Base-by-base conservation (phyloP, 306 rosid genomes). In the Albizia julibrissin region DNA sequence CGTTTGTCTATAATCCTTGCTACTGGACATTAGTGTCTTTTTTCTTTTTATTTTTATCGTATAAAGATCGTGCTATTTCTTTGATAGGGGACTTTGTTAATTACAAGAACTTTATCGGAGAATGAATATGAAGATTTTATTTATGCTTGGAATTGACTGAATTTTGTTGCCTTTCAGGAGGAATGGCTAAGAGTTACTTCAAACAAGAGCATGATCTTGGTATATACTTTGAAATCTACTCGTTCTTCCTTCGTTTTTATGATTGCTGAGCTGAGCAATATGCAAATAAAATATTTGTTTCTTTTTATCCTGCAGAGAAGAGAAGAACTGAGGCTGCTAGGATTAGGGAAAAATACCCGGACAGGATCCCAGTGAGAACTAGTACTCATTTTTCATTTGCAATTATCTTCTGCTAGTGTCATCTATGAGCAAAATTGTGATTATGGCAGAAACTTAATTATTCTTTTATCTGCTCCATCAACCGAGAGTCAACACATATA, bases 161-260 rank as follows among this genome's bases (percentile, higher is more conserved):
- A 77, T 33, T 42, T 81, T 84, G 77, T 75, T 91, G 76, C 11
- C 83, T 89, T 52, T 93, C 13, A 92, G 92, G 87, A 44, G 77
- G 73, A 69, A 94, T 94, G 98, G 93, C 97, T 68, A 94, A 82
- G 92, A 92, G 98, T 81, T 94, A 91, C 88, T 94, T 94, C 94
- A 94, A 94, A 89, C 97, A 92, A 88, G 98, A 94, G 84, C 97
- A 94, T 82, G 98, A 94, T 89, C 91, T 94, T 84, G 98, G 98
- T 94, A 86, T 43, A 21, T 59, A 33, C 21, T 10, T 21, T 77
- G 73, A 74, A 46, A 22, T 74, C 15, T 79, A 3, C 18, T n/a
- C n/a, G 14, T 70, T 70, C 34, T 72, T 76, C 44, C 21, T 69
- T 85, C 58, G 78, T 52, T 84, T 82, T 24, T 80, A 42, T 76